Evolutionary conservation across 257 asterid species (phyloP), one percentile per base, ranked within the genome.

Genomic region (Salvia miltiorrhiza): DNA sequence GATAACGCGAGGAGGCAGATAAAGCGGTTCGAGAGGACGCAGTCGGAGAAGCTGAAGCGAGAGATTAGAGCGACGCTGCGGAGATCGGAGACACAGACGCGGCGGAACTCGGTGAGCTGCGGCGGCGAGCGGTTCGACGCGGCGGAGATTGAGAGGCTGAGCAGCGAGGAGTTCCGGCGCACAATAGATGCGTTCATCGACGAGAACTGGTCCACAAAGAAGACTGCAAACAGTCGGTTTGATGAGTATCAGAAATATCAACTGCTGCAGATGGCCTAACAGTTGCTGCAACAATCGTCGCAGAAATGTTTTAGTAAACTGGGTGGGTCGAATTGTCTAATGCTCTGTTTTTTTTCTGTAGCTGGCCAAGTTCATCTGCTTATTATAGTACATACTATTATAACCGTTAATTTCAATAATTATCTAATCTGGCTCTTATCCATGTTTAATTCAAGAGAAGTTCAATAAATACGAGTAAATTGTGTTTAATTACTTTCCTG

Each of bases 151-250:
- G 95, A 93, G 57, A 80, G 71, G 40, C 73, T 93, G 23, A 90
- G 93, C 71, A 80, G 73, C 69, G 97, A 90, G 33, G 97, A 93
- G 20, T 93, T 93, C 48, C 88, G 79, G 75, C 86, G 69, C n/a
- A 82, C 83, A 2, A 80, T 93, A 4, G 98, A 90, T 3, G 92
- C 80, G 0, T 86, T 86, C 80, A 90, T 93, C 37, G 72, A 77
- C 49, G 74, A 72, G 44, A 84, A 83, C 65, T 87, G 90, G 79
- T 56, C 26, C 65, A 83, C 78, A 48, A 83, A 65, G 70, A 65
- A 65, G 52, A 67, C 60, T 8, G 74, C 58, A 64, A 21, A 54
- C 5, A 50, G 50, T 24, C 45, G 68, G 64, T 43, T 70, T 5
- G 79, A 67, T 19, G 77, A 63, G n/a, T 62, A 37, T 2, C n/a